Base-by-base conservation (phyloP, 805 yeast species). In the Candida rishiriensis region DNA sequence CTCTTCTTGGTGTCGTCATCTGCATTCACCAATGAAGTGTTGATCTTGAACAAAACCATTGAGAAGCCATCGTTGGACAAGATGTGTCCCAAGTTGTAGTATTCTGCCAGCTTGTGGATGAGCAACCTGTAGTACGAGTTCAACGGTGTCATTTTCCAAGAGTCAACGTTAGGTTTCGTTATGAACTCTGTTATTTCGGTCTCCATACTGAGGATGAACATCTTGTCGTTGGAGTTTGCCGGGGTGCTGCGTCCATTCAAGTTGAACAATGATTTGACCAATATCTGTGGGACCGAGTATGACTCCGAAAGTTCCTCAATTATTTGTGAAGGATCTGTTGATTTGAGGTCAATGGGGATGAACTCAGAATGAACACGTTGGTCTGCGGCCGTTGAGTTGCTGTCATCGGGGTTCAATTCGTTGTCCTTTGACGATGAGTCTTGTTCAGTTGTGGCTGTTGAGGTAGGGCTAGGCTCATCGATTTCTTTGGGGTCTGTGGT, bases 101-200 rank as follows among this genome's bases (percentile, higher is more conserved):
- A 83, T 33, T 79, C 83, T 4, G 89, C 86, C 31, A 83, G 65
- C 51, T 83, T 85, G 60, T 85, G 90, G 0, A 84, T 73, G 42
- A 85, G 63, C 38, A 85, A 65, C 51, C 91, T 66, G 51, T 78
- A 80, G 59, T 81, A 85, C 2, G 88, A 81, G 59, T 85, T 85
- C 73, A 79, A 73, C 7, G 85, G 76, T 34, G 68, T 69, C 56
- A 77, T 56, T 49, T 69, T 64, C 69, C 66, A 54, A 29, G 73
- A 61, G 57, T 70, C 50, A 61, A 70, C 53, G 56, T 69, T 41
- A 52, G 72, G 54, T 52, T 66, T 39, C 8, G 66, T 53, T 32
- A 78, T 68, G 52, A 81, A 78, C 18, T 64, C 66, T 12, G 71
- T 48, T 26, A 81, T 59, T 43, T 73, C 71, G 18, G 65, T 58